Evolutionary conservation across 1,284 basidiomycete genomes (phyloP).

Genomic region (Ceratobasidium sp.): DNA sequence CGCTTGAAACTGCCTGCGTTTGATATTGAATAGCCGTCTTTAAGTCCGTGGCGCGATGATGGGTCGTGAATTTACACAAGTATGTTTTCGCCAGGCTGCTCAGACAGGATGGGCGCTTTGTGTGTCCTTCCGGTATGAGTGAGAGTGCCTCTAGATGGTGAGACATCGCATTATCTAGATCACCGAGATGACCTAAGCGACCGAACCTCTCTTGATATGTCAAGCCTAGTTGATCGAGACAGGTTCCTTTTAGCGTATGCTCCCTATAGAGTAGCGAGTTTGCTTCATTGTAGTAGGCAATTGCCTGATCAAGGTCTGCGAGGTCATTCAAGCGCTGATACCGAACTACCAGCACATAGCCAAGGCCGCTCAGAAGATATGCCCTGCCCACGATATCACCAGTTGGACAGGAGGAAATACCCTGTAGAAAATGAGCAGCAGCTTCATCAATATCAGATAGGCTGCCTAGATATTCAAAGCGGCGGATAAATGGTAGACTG

Average conservation of each 20-base stretch:
- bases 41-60: neutral
- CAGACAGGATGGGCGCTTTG: too few species aligned
- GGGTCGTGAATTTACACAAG: neutral
- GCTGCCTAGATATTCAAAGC: neutral
- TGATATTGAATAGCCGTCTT: conserved; percentile 2
- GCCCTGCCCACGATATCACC: neutral
- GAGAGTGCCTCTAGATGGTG: too few species aligned
- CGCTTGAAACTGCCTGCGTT: neutral
- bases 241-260: neutral
- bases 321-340: conserved; percentile 6
- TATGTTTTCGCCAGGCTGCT: neutral
- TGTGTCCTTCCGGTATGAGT: too few species aligned
- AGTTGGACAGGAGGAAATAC: too few species aligned
- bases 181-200: too few species aligned
- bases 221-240: neutral
- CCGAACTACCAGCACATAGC: neutral
- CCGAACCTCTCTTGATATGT: neutral
- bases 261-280: neutral
- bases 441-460: neutral
- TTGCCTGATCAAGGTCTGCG: neutral
- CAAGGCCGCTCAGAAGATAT: neutral
- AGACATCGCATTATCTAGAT: too few species aligned
- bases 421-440: neutral
- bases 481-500: neutral
- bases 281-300: neutral